Evolutionary conservation across 2,329 filamentous ascomycete species (phyloP).

Genomic region (Colletotrichum caudatum): DNA sequence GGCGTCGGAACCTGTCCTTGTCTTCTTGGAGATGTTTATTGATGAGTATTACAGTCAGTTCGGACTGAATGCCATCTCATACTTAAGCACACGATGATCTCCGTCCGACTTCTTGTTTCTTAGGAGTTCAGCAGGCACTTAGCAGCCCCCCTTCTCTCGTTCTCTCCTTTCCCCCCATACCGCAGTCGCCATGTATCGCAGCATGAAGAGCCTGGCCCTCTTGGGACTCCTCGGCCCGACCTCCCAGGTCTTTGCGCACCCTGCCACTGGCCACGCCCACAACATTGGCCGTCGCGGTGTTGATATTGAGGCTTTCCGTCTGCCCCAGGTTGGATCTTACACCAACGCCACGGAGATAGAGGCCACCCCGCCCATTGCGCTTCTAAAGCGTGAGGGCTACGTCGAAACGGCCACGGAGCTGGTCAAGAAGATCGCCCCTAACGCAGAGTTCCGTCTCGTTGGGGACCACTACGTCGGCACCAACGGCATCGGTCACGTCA

Average conservation of each 20-base stretch:
- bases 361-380: conserved; percentile 44
- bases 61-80: background rate
- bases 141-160: conserved; percentile 22
- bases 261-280: conserved; percentile 44
- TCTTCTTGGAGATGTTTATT: background rate
- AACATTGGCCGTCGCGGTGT: conserved; percentile 48
- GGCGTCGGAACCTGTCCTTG: background rate
- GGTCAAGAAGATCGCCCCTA: conserved; percentile 50
- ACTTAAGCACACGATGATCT: conserved; percentile 16
- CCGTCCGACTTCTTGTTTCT: background rate
- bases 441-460: conserved; percentile 58
- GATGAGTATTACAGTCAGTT: no score
- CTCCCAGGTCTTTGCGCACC: conserved; percentile 49
- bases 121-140: conserved; percentile 29
- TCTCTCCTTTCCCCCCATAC: background rate
- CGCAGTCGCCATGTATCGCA: conserved; percentile 26
- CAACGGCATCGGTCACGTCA: conserved; percentile 65
- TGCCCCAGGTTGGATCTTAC: conserved; percentile 50
- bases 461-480: conserved; percentile 61
- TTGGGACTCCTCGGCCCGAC: conserved; percentile 52
- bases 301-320: conserved; percentile 50
- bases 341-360: conserved; percentile 47
- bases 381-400: conserved; percentile 51
- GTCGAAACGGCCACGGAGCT: conserved; percentile 55
- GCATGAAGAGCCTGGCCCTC: conserved; percentile 51